Conservation (phyloP, 208 protist genomes). For the Acanthamoeba royreba region DNA sequence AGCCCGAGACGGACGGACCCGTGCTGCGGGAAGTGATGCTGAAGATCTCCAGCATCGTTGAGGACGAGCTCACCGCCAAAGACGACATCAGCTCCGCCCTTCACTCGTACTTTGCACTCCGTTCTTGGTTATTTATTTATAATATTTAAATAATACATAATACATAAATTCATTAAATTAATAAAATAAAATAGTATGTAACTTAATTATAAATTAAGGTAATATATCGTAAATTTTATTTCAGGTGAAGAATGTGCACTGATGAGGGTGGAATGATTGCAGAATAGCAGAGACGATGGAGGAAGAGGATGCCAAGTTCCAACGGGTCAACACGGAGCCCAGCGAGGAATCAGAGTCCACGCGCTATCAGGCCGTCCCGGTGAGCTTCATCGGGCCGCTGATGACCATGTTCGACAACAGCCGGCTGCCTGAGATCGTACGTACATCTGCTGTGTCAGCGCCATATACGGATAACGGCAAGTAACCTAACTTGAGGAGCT, state of each 20-base stretch:
- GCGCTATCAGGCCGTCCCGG: constrained; percentile 1
- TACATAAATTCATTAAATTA: background rate
- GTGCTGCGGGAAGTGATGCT: constrained; percentile 14
- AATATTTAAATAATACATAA: background rate
- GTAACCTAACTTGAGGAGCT: too few relatives aligned
- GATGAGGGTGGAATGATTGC: background rate
- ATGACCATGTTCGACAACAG: constrained; percentile 30
- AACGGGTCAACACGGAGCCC: constrained; percentile 27
- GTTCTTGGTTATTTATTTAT: background rate
- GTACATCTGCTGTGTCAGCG: background rate
- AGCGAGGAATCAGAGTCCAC: background rate
- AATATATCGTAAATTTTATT: too few relatives aligned
- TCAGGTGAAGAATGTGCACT: background rate
- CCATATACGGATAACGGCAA: too few relatives aligned
- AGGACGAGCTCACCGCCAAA: constrained; percentile 5
- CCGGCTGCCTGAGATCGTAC: constrained; percentile 19
- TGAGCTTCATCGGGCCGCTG: constrained; percentile 13
- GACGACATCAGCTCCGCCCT: background rate
- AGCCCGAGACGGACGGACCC: background rate
- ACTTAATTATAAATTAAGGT: too few relatives aligned
- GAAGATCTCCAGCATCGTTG: background rate
- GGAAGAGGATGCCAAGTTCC: constrained; percentile 35
- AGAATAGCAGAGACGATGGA: background rate
- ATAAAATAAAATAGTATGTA: too few relatives aligned
- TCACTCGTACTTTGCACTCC: background rate